Evolutionary conservation across 345 rosid species (phyloP), one percentile per base, ranked within the genome.

Genomic region (Tarenaya hassleriana): DNA sequence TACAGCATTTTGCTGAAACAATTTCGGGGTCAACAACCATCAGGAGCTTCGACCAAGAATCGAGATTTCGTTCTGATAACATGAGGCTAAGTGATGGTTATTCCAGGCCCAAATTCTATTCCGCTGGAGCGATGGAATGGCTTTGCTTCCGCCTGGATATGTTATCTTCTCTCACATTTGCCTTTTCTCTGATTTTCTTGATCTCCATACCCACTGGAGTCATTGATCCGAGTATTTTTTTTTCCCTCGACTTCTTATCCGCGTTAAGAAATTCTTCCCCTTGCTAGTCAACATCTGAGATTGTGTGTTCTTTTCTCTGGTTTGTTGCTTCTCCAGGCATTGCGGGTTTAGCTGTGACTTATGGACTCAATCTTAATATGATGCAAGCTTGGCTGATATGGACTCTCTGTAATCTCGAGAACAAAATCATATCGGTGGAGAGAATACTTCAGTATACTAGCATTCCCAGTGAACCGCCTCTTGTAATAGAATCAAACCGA

Each of bases 1-100:
- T 86, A 34, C 90, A 82, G 27, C 83, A 77, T 72, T 86, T 86
- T 54, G 56, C 95, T 13, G 92, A 86, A 65, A 81, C 92, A 35
- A 72, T 86, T 41, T 74, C 83, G 4, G 95, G 88, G 38, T 60
- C 77, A 47, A 69, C 79, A 60, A 83, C 81, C 10, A 77, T 83
- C 60, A 66, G 88, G 65, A 75, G 94, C 63, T 84, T 82, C 52
- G 83, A 78, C 66, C 88, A 84, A 56, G 83, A 75, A 58, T 54
- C 73, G 10, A 77, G 84, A 53, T 88, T 88, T 69, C 69, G 17
- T 8, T 52, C 66, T 34, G 78, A 66, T 21, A 80, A 74, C 52
- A 76, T 88, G 84, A 55, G 52, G 60, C 72, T 76, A 9, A 57
- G 47, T 1, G 88, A 86, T 65, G 70, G 64, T 32, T 74, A 64